Evolutionary conservation across 179 eudicot genomes (phyloP).

Genomic region (Gypsophila paniculata): DNA sequence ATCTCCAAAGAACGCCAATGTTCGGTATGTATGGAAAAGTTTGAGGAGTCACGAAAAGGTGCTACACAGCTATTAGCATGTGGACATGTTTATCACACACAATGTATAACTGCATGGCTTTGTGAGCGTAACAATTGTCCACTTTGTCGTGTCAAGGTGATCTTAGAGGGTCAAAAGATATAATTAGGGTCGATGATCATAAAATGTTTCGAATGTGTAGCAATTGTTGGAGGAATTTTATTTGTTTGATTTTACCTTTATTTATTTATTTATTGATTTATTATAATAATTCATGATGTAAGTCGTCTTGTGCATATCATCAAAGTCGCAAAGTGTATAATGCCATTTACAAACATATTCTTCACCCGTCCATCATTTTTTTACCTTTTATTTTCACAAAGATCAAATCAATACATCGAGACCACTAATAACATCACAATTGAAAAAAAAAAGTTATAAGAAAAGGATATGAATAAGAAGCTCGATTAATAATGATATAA

Average conservation of each 20-base stretch:
- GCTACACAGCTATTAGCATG: constrained; percentile 28
- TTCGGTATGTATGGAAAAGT: constrained; percentile 35
- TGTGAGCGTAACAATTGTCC: constrained; percentile 37
- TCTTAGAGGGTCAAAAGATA: no score
- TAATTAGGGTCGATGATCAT: background rate
- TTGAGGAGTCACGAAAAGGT: constrained; percentile 2
- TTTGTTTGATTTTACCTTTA: background rate
- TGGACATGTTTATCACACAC: constrained; percentile 39
- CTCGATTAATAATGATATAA: no score
- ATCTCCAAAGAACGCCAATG: constrained; percentile 21
- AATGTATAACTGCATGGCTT: constrained; percentile 39
- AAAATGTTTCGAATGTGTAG: background rate
- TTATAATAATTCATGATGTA: no score
- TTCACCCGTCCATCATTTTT: no score
- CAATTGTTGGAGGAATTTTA: background rate
- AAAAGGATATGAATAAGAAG: no score
- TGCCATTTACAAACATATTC: no score
- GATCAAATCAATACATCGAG: no score
- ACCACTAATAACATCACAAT: no score
- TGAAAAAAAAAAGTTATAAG: no score
- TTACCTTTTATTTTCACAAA: no score
- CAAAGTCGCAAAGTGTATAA: no score
- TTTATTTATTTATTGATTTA: background rate
- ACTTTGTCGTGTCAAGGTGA: constrained; percentile 30
- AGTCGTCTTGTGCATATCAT: no score